phyloP scores from a whole-genome alignment of 2,329 filamentous ascomycete genomes.

The Claviceps sp. region DNA sequence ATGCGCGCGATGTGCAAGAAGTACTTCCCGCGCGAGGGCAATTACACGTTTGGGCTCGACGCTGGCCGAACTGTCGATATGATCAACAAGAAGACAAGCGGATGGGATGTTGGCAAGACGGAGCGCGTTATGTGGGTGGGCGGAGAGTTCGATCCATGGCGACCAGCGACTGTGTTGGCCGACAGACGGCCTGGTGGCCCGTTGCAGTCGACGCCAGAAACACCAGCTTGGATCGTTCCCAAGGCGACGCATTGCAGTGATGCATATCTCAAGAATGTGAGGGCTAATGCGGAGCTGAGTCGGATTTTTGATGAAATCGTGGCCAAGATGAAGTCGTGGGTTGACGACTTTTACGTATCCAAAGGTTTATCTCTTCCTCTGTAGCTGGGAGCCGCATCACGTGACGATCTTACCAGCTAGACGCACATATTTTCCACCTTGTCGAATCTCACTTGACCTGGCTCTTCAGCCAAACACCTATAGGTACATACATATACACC shows the following conservation, averaged over 20 bases:
- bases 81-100: conserved; percentile 41
- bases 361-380: neutral
- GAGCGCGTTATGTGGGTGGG: conserved; percentile 44
- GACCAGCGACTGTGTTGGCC: conserved; percentile 37
- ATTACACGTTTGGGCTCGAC: conserved; percentile 17
- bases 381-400: too few relatives aligned
- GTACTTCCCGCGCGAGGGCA: conserved; percentile 32
- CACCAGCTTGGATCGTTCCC: conserved; percentile 39
- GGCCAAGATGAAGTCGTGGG: conserved; percentile 36
- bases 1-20: conserved; percentile 41
- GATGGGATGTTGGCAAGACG: conserved; percentile 38
- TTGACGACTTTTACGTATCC: conserved; percentile 30
- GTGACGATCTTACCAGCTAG: too few relatives aligned
- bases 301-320: neutral
- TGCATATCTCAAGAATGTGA: conserved; percentile 30
- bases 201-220: conserved; percentile 27
- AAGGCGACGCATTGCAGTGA: conserved; percentile 44
- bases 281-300: conserved; percentile 32
- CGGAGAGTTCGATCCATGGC: conserved; percentile 48
- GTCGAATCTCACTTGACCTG: too few relatives aligned
- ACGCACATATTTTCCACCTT: too few relatives aligned
- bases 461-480: too few relatives aligned
- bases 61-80: conserved; percentile 13
- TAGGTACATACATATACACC: too few relatives aligned
- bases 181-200: conserved; percentile 41